Evolutionary conservation across 345 rosid species (phyloP), one percentile per base, ranked within the genome.

Genomic region (Euphorbia lathyris): DNA sequence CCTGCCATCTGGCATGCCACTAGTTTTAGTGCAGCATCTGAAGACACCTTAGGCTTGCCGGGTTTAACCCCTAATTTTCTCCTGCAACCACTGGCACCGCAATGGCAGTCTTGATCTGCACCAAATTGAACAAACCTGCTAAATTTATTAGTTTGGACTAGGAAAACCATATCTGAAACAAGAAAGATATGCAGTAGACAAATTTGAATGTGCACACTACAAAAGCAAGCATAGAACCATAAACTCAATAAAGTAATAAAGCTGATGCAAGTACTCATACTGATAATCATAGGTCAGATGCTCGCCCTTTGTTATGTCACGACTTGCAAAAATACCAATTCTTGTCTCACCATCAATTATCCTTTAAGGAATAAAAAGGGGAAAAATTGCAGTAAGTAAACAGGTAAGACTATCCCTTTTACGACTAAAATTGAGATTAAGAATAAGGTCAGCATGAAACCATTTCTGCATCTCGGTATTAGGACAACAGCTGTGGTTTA

Each of bases 111-210:
- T 83, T 96, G 95, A 83, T 92, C 98, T 79, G 91, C 96, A 82
- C 99, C 99, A 88, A 86, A 96, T 83, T 90, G 97, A 66, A 89
- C 98, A 89, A 92, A 96, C 85, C 98, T 96, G 95, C 90, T 73
- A 83, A 75, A 77, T 74, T 69, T 75, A 78, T 90, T 79, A 87
- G 90, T 78, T 40, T 74, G 77, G 45, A 77, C 70, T 30, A 45
- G 69, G 60, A 70, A 67, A 53, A 23, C 30, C 9, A 67, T 30
- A 50, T 64, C 23, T 10, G 32, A 51, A 61, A 30, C 8, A 58
- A 56, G 10, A 23, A 19, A 56, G 17, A 5, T 5, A 40, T 22
- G 22, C 51, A 64, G 30, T 19, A 27, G 23, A 34, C 30, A 27
- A 14, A 26, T 16, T 1, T 12, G 9, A 14, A 12, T 56, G 27